These are phyloP conservation scores for Albophoma yamanashiensis DNA, from an alignment of 2,329 filamentous ascomycete genomes.

Conservation along the genomic window DNA sequence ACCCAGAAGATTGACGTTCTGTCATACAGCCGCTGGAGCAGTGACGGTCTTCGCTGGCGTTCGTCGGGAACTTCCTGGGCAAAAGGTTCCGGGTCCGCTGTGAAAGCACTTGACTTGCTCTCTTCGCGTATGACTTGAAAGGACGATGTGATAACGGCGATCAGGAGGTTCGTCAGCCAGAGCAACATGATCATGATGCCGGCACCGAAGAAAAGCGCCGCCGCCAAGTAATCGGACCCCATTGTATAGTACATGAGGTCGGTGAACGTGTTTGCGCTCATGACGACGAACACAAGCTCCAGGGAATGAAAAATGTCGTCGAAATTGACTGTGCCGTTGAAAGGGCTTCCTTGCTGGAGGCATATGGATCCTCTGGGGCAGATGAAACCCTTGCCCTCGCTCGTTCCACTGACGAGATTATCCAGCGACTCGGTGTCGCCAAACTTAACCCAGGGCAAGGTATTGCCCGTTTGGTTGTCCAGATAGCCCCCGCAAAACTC, in stretches of 20 bases:
- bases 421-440: slow-evolving; percentile 22
- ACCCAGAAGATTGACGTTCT: slow-evolving; percentile 73
- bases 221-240: slow-evolving; percentile 79
- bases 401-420: slow-evolving; percentile 39
- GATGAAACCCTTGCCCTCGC: slow-evolving; percentile 68
- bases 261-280: slow-evolving; percentile 95
- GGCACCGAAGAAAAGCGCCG: slow-evolving; percentile 65
- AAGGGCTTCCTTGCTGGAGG: slow-evolving; percentile 68
- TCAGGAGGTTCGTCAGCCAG: slow-evolving; percentile 89
- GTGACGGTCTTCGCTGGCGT: slow-evolving; percentile 24
- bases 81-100: slow-evolving; percentile 51
- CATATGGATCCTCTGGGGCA: slow-evolving; percentile 80
- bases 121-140: slow-evolving; percentile 98
- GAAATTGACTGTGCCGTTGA: slow-evolving; percentile 79
- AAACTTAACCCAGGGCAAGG: slow-evolving; percentile 56
- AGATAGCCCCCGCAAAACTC: slow-evolving; percentile 84
- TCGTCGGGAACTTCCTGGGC: slow-evolving; percentile 25
- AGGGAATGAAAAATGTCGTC: slow-evolving; percentile 90
- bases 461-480: slow-evolving; percentile 42
- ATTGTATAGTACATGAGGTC: slow-evolving; percentile 91
- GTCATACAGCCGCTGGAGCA: slow-evolving; percentile 61
- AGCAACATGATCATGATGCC: slow-evolving; percentile 86
- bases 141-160: slow-evolving; percentile 95
- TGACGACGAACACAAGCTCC: slow-evolving; percentile 93
- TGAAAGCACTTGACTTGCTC: slow-evolving; percentile 88